These are phyloP conservation scores for Tubosaeta sp. DNA, from an alignment of 768 basidiomycete genomes.

Conservation along the genomic window DNA sequence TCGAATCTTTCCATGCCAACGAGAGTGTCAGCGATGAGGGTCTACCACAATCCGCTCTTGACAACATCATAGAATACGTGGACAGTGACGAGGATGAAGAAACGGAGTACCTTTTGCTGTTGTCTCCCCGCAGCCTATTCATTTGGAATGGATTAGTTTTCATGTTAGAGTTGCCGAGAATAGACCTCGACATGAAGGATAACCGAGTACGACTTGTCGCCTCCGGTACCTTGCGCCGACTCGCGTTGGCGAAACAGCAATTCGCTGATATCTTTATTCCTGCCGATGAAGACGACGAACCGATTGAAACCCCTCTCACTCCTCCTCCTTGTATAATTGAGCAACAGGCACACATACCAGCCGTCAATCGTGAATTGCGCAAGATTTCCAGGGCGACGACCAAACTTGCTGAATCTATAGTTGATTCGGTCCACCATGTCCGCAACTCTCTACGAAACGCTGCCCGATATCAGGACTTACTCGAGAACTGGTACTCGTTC, in stretches of 20 bases:
- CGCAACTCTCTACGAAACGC: conserved; percentile 59
- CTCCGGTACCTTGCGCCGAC: conserved; percentile 77
- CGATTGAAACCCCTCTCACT: conserved; percentile 38
- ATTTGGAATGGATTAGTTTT: conserved; percentile 90
- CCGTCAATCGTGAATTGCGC: conserved; percentile 82
- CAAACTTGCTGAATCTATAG: conserved; percentile 87
- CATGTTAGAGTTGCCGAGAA: conserved; percentile 65
- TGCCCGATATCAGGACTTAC: conserved; percentile 71
- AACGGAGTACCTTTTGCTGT: conserved; percentile 73
- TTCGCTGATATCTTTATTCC: conserved; percentile 64
- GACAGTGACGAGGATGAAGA: conserved; percentile 55
- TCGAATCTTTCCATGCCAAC: conserved; percentile 79
- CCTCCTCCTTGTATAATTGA: conserved; percentile 58
- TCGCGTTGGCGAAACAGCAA: conserved; percentile 70
- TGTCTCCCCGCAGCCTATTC: conserved; percentile 84
- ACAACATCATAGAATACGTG: conserved; percentile 33
- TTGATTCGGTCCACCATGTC: conserved; percentile 87
- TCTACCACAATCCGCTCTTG: conserved; percentile 37
- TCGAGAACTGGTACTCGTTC: conserved; percentile 93
- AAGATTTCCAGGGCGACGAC: conserved; percentile 90
- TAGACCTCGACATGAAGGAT: conserved; percentile 82
- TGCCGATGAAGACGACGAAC: conserved; percentile 61
- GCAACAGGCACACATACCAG: conserved; percentile 86
- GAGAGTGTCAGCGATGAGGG: conserved; percentile 54
- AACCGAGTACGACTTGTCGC: conserved; percentile 89